A percentile compares a stretch with the other conserved stretches of the same genome.
Evolutionary conservation across 2,329 filamentous ascomycete species (phyloP).

Genomic region (Cordyceps militaris): DNA sequence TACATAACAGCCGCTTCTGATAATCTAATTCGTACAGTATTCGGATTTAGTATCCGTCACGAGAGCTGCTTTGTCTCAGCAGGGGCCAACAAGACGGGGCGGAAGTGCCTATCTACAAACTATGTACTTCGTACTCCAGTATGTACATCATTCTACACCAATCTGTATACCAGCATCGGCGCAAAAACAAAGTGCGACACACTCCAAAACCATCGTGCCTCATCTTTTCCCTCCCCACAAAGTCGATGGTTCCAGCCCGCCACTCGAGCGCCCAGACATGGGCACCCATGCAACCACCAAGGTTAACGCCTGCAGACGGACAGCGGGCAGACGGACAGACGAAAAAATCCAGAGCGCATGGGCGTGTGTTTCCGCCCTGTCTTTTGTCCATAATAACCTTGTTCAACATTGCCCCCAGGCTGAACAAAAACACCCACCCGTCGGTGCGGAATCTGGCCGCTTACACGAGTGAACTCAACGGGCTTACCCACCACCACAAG

Average conservation of each 20-base stretch:
- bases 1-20: too few relatives aligned
- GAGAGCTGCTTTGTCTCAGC: too few relatives aligned
- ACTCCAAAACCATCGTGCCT: background rate
- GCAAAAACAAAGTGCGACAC: background rate
- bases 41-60: too few relatives aligned
- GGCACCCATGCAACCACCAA: background rate
- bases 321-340: background rate
- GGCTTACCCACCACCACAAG: background rate
- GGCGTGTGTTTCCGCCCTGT: background rate
- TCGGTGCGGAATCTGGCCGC: conserved; percentile 8
- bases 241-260: background rate
- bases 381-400: background rate
- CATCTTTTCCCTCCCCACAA: background rate
- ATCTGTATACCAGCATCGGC: background rate
- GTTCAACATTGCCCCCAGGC: background rate
- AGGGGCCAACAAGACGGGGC: too few relatives aligned
- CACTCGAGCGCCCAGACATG: background rate
- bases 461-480: conserved; percentile 7
- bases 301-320: background rate
- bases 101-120: too few relatives aligned
- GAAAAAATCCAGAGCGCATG: background rate
- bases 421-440: background rate
- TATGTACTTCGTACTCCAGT: too few relatives aligned
- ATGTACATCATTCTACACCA: too few relatives aligned
- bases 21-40: too few relatives aligned